phyloP scores from a whole-genome alignment of 805 yeast species.

The Metschnikowia drakensbergensis region DNA sequence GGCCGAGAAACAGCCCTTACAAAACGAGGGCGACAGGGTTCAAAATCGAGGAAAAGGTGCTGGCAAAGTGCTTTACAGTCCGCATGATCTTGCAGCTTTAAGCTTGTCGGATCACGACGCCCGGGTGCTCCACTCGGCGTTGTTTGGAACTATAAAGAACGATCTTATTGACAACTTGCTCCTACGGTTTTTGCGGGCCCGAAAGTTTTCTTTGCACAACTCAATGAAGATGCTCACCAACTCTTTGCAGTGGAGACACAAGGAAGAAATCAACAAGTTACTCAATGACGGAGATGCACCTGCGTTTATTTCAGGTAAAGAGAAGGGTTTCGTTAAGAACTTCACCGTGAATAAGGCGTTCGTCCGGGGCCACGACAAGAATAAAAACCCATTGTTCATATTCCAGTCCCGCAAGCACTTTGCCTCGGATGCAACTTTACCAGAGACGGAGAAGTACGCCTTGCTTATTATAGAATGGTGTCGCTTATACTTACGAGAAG shows the following conservation, averaged over 20 bases:
- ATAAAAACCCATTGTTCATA: slow-evolving; percentile 73
- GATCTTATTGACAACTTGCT: slow-evolving; percentile 80
- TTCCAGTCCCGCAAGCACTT: slow-evolving; percentile 76
- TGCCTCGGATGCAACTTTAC: slow-evolving; percentile 47
- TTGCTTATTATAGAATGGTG: slow-evolving; percentile 69
- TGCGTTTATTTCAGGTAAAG: slow-evolving; percentile 39
- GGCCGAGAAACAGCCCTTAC: background rate
- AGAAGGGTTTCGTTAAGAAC: slow-evolving; percentile 50
- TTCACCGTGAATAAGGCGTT: slow-evolving; percentile 66
- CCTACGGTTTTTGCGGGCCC: slow-evolving; percentile 76
- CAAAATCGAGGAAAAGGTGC: slow-evolving; percentile 17
- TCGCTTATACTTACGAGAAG: slow-evolving; percentile 48
- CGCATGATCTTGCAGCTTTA: slow-evolving; percentile 21
- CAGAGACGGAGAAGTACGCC: slow-evolving; percentile 73
- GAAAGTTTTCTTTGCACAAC: slow-evolving; percentile 76
- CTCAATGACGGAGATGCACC: slow-evolving; percentile 70
- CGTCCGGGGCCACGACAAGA: slow-evolving; percentile 68
- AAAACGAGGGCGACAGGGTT: slow-evolving; percentile 4
- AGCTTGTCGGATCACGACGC: slow-evolving; percentile 48
- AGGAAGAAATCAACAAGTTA: slow-evolving; percentile 51
- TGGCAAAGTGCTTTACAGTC: slow-evolving; percentile 21
- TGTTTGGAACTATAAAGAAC: slow-evolving; percentile 58
- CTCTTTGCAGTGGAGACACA: slow-evolving; percentile 75
- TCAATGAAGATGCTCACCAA: slow-evolving; percentile 67
- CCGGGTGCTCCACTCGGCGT: slow-evolving; percentile 46